Evolutionary conservation across 1,284 basidiomycete species (phyloP).

Genomic region (Trametes versicolor): DNA sequence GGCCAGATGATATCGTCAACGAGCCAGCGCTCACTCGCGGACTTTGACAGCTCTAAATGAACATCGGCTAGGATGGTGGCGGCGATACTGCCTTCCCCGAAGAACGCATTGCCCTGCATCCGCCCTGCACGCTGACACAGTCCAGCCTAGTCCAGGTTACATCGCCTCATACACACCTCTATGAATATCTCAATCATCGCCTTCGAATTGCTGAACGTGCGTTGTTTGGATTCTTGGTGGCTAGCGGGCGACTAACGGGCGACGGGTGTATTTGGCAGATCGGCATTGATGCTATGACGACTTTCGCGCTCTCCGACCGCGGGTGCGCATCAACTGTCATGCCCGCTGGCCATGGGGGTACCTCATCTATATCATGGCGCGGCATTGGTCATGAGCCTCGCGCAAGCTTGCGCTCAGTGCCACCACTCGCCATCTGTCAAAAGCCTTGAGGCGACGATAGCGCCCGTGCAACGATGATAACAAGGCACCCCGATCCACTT

Average conservation of each 20-base stretch:
- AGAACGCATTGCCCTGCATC: not conserved
- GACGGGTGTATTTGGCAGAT: no score
- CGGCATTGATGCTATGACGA: not conserved
- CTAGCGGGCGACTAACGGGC: no score
- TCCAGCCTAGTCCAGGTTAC: no score
- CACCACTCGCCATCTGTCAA: conserved; percentile 11
- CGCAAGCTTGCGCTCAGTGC: not conserved
- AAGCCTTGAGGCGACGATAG: not conserved
- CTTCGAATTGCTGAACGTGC: no score
- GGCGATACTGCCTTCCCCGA: conserved; percentile 7
- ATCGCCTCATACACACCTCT: no score
- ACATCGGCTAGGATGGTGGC: conserved; percentile 22
- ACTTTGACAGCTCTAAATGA: conserved; percentile 2
- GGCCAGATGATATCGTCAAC: not conserved
- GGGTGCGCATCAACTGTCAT: not conserved
- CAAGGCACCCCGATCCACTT: not conserved
- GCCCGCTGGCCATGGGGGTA: no score
- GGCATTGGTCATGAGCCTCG: not conserved
- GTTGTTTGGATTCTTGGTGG: no score
- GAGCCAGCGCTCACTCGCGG: conserved; percentile 9
- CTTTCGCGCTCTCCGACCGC: not conserved
- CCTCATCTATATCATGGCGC: not conserved
- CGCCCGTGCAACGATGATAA: not conserved
- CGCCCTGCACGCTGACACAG: not conserved
- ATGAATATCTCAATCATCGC: no score